phyloP scores from a whole-genome alignment of 768 basidiomycete genomes.

The Russula brevipes region DNA sequence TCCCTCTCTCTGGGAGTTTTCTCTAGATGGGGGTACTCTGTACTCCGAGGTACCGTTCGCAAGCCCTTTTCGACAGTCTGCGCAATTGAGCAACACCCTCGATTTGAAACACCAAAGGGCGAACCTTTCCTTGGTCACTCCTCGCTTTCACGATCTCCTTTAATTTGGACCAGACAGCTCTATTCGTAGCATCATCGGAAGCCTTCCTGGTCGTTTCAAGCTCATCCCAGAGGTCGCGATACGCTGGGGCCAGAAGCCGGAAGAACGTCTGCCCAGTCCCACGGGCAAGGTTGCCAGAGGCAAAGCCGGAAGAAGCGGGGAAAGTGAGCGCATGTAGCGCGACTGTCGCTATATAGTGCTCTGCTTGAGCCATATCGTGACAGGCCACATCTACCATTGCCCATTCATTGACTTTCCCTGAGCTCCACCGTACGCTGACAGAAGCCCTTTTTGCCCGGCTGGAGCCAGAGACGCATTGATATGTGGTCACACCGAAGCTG shows the following conservation, averaged over 20 bases:
- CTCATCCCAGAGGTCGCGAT: constrained; percentile 90
- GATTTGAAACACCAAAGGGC: constrained; percentile 10
- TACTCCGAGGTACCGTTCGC: not conserved
- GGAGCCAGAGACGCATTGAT: constrained; percentile 56
- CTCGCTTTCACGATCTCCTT: constrained; percentile 60
- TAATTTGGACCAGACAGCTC: constrained; percentile 65
- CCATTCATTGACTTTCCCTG: constrained; percentile 58
- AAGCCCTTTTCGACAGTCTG: constrained; percentile 12
- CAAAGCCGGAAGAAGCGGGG: constrained; percentile 58
- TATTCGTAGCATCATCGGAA: constrained; percentile 58
- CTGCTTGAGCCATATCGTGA: constrained; percentile 69
- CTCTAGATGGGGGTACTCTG: not conserved
- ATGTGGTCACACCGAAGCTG: constrained; percentile 69
- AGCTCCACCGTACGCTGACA: constrained; percentile 70
- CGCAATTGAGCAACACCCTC: not conserved
- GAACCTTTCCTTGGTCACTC: constrained; percentile 43
- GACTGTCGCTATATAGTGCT: constrained; percentile 83
- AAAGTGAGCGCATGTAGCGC: constrained; percentile 78
- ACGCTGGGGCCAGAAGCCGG: constrained; percentile 72
- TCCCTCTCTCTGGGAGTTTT: constrained; percentile 13
- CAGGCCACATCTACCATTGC: constrained; percentile 85
- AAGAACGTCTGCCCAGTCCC: constrained; percentile 59
- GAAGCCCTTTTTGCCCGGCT: constrained; percentile 72
- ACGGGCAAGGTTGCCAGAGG: constrained; percentile 42
- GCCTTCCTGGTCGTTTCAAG: constrained; percentile 60